A percentile compares a stretch with the other conserved stretches of the same genome.
Conservation (phyloP, 31 red algal species). For the Asparagopsis taxiformis region DNA sequence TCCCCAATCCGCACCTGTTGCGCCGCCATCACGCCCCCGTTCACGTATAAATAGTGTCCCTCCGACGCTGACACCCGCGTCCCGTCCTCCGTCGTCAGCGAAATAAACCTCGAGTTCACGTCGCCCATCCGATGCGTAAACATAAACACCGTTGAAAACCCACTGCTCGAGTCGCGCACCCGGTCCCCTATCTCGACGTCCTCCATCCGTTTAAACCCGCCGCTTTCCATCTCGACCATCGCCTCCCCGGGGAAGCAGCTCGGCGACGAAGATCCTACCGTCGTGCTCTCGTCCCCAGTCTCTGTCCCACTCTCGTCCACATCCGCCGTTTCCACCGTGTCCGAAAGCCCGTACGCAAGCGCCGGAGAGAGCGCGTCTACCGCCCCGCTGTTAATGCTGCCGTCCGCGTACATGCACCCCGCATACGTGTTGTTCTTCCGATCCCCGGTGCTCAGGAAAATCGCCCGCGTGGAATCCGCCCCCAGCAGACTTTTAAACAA, state of each 20-base stretch:
- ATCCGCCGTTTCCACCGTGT: no score
- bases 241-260: slow-evolving; percentile 40
- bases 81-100: slow-evolving; percentile 6
- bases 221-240: slow-evolving; percentile 1
- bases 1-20: slow-evolving; percentile 12
- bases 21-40: slow-evolving; percentile 4
- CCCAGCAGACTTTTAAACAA: no score
- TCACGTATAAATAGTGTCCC: slow-evolving; percentile 26
- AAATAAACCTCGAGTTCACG: slow-evolving; percentile 10
- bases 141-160: slow-evolving; percentile 13
- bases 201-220: background rate
- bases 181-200: slow-evolving; percentile 6
- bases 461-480: no score
- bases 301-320: no score
- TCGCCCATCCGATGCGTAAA: slow-evolving; percentile 7
- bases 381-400: no score
- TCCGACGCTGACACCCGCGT: background rate
- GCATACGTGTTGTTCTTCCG: no score
- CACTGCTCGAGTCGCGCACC: background rate
- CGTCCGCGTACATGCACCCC: no score
- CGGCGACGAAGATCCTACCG: no score
- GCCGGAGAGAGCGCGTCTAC: no score
- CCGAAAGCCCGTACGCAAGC: no score
- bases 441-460: no score
- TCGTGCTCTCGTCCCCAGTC: no score